Evolutionary conservation across 371 early-diverging fungal genomes (phyloP).

Genomic region (Smittium mucronatum): DNA sequence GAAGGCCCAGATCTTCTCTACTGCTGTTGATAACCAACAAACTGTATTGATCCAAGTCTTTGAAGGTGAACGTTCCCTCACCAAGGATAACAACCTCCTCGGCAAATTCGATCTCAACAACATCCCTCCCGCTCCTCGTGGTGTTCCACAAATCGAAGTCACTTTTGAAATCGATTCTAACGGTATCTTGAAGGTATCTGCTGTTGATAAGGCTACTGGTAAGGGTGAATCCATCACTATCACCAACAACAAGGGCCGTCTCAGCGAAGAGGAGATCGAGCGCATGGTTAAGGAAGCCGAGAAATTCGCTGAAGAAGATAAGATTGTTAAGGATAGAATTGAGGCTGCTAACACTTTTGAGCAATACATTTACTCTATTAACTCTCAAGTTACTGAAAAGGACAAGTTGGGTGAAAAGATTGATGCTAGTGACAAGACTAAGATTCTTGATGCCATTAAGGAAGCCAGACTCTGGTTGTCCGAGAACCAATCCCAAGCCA

Average conservation of each 20-base stretch:
- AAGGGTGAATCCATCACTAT: slow-evolving; percentile 91
- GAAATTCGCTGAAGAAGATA: slow-evolving; percentile 91
- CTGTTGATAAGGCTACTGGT: slow-evolving; percentile 92
- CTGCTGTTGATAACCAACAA: slow-evolving; percentile 96
- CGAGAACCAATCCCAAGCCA: slow-evolving; percentile 60
- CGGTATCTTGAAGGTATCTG: slow-evolving; percentile 93
- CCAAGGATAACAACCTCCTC: slow-evolving; percentile 93
- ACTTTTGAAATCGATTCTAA: slow-evolving; percentile 96
- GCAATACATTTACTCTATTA: slow-evolving; percentile 76
- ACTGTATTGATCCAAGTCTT: slow-evolving; percentile 94
- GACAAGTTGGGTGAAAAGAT: slow-evolving; percentile 80
- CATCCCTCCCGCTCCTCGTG: slow-evolving; percentile 91
- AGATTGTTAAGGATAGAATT: slow-evolving; percentile 71
- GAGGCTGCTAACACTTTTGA: slow-evolving; percentile 84
- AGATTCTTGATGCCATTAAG: slow-evolving; percentile 63
- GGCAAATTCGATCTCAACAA: slow-evolving; percentile 93
- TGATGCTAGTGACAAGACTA: slow-evolving; percentile 68
- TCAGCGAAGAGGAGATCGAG: slow-evolving; percentile 92
- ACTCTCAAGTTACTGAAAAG: slow-evolving; percentile 44
- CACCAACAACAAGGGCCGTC: slow-evolving; percentile 96
- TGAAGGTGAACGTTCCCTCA: slow-evolving; percentile 95
- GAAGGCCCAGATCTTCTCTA: slow-evolving; percentile 96
- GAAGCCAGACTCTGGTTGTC: slow-evolving; percentile 83
- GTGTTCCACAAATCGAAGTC: slow-evolving; percentile 96
- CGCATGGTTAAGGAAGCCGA: slow-evolving; percentile 94